Evolutionary conservation across 768 basidiomycete genomes (phyloP).

Genomic region (Mycena rosella): DNA sequence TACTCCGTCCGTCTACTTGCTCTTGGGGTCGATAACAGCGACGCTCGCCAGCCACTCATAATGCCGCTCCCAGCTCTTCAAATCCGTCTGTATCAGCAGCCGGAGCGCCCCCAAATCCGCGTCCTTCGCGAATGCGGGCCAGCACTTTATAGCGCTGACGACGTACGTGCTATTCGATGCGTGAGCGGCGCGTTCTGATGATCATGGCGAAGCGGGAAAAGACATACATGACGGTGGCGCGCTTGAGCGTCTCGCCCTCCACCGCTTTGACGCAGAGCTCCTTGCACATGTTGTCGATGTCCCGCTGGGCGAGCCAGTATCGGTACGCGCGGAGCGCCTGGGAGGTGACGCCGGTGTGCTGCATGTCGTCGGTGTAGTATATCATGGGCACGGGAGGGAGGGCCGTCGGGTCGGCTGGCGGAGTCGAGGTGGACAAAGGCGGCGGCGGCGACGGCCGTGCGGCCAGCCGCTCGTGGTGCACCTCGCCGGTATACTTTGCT

Average conservation of each 20-base stretch:
- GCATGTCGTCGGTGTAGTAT: slow-evolving; percentile 26
- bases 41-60: slow-evolving; percentile 32
- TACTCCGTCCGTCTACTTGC: slow-evolving; percentile 22
- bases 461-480: slow-evolving; percentile 15
- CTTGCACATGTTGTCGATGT: slow-evolving; percentile 47
- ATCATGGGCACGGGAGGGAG: slow-evolving; percentile 15
- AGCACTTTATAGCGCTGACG: slow-evolving; percentile 45
- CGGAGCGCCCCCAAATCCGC: slow-evolving; percentile 47
- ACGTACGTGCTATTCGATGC: slow-evolving; percentile 38
- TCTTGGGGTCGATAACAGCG: slow-evolving; percentile 7
- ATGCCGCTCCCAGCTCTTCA: slow-evolving; percentile 31
- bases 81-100: slow-evolving; percentile 48
- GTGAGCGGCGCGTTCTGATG: slow-evolving; percentile 36
- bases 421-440: background rate
- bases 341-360: slow-evolving; percentile 22
- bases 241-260: slow-evolving; percentile 38
- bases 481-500: slow-evolving; percentile 11
- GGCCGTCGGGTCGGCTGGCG: slow-evolving; percentile 14
- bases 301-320: slow-evolving; percentile 46
- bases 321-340: slow-evolving; percentile 52
- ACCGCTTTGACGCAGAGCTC: slow-evolving; percentile 41
- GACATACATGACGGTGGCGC: slow-evolving; percentile 49
- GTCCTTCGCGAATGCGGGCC: slow-evolving; percentile 45
- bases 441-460: slow-evolving; percentile 9
- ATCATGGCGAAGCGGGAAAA: background rate